These are phyloP conservation scores for Eucalyptus globulus DNA, from an alignment of 345 rosid genomes.

Conservation along the genomic window DNA sequence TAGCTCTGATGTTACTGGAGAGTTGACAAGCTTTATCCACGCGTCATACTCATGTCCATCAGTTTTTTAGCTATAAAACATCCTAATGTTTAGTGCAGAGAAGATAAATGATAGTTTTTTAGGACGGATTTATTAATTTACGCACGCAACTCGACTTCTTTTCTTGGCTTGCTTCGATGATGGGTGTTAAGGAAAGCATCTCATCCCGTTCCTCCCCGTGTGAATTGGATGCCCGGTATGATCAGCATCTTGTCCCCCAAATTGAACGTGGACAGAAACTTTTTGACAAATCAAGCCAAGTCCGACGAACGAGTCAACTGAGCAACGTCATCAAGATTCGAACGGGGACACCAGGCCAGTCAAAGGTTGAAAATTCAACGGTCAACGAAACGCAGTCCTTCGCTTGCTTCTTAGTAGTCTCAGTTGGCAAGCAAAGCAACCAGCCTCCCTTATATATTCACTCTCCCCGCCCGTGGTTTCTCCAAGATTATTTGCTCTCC, in stretches of 20 bases:
- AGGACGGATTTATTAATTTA: background rate
- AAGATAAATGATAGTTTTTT: background rate
- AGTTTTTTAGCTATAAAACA: rapidly evolving
- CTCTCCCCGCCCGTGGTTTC: background rate
- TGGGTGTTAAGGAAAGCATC: background rate
- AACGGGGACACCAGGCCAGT: background rate
- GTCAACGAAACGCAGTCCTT: background rate
- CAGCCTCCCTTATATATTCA: background rate
- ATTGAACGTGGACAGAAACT: background rate
- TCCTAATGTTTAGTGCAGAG: background rate
- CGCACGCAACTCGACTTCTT: background rate
- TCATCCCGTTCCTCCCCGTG: background rate
- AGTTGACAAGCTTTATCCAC: background rate
- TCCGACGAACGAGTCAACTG: background rate
- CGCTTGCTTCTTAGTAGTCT: background rate
- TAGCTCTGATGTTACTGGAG: background rate
- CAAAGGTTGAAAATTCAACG: background rate
- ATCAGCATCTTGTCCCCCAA: background rate
- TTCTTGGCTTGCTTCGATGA: background rate
- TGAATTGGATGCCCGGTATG: background rate
- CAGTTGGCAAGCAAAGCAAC: background rate
- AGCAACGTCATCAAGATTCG: background rate
- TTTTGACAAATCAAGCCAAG: background rate
- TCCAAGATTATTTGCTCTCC: background rate
- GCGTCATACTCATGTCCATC: background rate